Conservation (phyloP, 345 rosid genomes). For the Eutrema heterophyllum region DNA sequence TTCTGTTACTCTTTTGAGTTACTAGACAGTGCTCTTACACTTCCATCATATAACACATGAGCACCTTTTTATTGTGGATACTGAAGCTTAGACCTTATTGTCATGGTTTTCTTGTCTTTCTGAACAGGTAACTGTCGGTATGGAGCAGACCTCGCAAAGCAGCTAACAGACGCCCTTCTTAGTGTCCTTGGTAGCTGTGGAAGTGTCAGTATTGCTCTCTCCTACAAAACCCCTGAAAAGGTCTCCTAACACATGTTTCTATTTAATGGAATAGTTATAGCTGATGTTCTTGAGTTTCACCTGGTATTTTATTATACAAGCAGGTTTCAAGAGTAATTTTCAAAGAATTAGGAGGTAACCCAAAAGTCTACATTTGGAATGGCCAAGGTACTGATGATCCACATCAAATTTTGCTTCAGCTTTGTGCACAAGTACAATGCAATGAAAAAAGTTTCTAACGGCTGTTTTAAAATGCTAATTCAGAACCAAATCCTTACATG, state of each 20-base stretch:
- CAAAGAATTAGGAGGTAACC: conserved; percentile 69
- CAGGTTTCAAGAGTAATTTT: conserved; percentile 66
- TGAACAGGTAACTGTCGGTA: conserved; percentile 70
- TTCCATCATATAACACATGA: not conserved
- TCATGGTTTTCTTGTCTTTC: not conserved
- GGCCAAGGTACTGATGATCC: conserved; percentile 62
- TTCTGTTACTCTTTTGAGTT: conserved; percentile 18
- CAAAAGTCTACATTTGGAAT: conserved; percentile 83
- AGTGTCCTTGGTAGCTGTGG: conserved; percentile 72
- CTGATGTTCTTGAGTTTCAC: not conserved
- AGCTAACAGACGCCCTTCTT: conserved; percentile 53
- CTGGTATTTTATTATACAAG: not conserved
- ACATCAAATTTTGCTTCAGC: not conserved
- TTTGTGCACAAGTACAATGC: conserved; percentile 6
- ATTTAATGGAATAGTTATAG: not conserved
- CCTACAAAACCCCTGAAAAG: conserved; percentile 80
- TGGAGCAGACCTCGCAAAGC: conserved; percentile 81
- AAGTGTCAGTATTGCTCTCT: conserved; percentile 78
- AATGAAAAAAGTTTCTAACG: conserved; percentile 3
- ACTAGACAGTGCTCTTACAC: not conserved
- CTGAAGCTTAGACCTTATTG: not conserved
- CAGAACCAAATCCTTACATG: conserved; percentile 88
- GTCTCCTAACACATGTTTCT: conserved; percentile 32
- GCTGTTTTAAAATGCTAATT: conserved; percentile 21
- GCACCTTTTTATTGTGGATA: not conserved